Evolutionary conservation across 305 asterid genomes (phyloP), one percentile per base, ranked within the genome.

Genomic region (Solanum chacoense): DNA sequence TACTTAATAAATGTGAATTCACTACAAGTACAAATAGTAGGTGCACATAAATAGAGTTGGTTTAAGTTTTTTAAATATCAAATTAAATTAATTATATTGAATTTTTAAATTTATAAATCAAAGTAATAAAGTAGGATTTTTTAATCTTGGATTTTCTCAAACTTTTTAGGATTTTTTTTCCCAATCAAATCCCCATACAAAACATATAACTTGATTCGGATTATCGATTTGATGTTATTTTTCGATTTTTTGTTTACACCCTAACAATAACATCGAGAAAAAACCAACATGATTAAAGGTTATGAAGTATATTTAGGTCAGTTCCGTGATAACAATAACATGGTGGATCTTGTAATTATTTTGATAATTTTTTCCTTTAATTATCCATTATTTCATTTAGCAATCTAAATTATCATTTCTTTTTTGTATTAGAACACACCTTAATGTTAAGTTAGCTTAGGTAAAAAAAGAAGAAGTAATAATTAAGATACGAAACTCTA

Each of bases 361-460:
- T 63, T 9, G 6, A 1, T 3, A 63, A 0, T 63, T 63, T 3
- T 22, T 20, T 59, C 0, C 3, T 22, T 22, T 63, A 55, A 55
- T 0, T 55, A 55, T 18, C 4, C 67, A 55, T 18, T 55, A 18
- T 18, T 55, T 18, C 67, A 55, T 18, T 55, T 55, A 18, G 11
- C 67, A 55, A 18, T 55, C 1, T 55, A 55, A 18, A 55, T 7
- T 55, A 18, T 55, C 24, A 55, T 18, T 7, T 18, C 2, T 13
- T 13, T 55, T 55, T 55, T 18, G 10, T 16, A 63, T 63, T 63
- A 63, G 3, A 63, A 8, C 26, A 63, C 3, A 63, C 6, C 71
- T 59, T 22, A 59, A 59, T 59, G 11, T 59, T 59, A 8, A 59
- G 26, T 59, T 59, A 59, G 2, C 26, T 8, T 20, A 59, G 5